Conservation (phyloP, 139 green algal species). For the Coccomyxa sp. region DNA sequence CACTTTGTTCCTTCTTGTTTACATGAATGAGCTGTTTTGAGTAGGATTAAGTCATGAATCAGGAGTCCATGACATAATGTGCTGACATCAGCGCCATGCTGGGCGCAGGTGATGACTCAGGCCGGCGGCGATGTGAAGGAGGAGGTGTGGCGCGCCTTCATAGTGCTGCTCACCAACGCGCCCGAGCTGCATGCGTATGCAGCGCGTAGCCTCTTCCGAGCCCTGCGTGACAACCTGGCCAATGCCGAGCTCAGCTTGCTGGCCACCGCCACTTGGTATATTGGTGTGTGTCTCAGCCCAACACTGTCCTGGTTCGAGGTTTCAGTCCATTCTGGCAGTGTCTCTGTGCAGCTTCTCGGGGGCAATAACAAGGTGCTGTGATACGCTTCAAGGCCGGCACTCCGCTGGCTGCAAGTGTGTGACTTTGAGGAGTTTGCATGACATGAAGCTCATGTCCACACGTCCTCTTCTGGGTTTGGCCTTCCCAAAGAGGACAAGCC, state of each 20-base stretch:
- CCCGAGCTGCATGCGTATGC: constrained; percentile 81
- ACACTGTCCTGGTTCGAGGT: background rate
- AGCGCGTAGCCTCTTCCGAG: constrained; percentile 41
- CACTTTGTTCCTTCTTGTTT: background rate
- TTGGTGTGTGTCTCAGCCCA: constrained; percentile 60
- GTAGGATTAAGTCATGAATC: background rate
- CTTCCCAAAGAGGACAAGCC: too few species aligned
- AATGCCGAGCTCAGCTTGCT: constrained; percentile 30
- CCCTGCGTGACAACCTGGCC: constrained; percentile 30
- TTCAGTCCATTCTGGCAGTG: background rate
- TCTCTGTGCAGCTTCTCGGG: too few species aligned
- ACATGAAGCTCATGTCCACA: too few species aligned
- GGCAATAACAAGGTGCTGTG: too few species aligned
- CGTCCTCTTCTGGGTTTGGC: too few species aligned
- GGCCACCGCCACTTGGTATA: constrained; percentile 67
- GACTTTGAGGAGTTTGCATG: too few species aligned
- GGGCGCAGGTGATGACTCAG: constrained; percentile 59
- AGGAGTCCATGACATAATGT: background rate
- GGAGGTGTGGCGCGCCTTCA: constrained; percentile 68
- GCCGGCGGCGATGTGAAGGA: constrained; percentile 81
- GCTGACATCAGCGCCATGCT: too few species aligned
- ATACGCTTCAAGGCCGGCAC: too few species aligned
- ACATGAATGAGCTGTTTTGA: background rate
- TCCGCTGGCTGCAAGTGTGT: too few species aligned
- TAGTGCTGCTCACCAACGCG: constrained; percentile 86